These are phyloP conservation scores for Nakazawaea siamensis DNA, from an alignment of 805 yeast species.

Conservation along the genomic window DNA sequence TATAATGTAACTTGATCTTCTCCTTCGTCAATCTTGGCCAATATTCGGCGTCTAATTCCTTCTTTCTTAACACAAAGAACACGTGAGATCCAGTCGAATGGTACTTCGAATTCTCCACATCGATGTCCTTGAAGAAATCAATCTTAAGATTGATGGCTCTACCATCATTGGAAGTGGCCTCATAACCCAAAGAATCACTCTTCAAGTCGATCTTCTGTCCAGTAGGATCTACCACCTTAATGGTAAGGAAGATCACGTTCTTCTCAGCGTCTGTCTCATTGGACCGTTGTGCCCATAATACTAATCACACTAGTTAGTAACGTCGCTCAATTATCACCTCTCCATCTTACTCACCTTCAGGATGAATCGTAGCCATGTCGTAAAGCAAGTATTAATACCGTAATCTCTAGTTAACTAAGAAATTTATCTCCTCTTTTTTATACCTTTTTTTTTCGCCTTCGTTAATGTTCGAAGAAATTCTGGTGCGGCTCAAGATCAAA, in stretches of 20 bases:
- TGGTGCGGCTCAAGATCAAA: too few species aligned
- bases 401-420: too few species aligned
- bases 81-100: constrained; percentile 57
- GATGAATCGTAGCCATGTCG: constrained; percentile 2
- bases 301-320: constrained; percentile 23
- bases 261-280: constrained; percentile 61
- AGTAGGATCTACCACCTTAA: constrained; percentile 63
- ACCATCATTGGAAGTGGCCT: constrained; percentile 37
- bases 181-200: constrained; percentile 41
- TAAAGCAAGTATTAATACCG: too few species aligned
- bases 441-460: too few species aligned
- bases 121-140: constrained; percentile 73
- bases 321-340: background rate
- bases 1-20: constrained; percentile 67
- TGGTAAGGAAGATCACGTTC: constrained; percentile 69
- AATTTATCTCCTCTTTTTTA: too few species aligned
- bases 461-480: too few species aligned
- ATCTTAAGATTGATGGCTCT: constrained; percentile 56
- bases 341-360: constrained; percentile 3
- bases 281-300: constrained; percentile 96
- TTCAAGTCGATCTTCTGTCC: constrained; percentile 57
- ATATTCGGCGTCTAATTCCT: constrained; percentile 58
- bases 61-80: constrained; percentile 62
- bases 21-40: constrained; percentile 96
- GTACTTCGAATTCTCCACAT: constrained; percentile 51